phyloP scores from a whole-genome alignment of 2,329 filamentous ascomycete species.

The Hypoxylon sp. region DNA sequence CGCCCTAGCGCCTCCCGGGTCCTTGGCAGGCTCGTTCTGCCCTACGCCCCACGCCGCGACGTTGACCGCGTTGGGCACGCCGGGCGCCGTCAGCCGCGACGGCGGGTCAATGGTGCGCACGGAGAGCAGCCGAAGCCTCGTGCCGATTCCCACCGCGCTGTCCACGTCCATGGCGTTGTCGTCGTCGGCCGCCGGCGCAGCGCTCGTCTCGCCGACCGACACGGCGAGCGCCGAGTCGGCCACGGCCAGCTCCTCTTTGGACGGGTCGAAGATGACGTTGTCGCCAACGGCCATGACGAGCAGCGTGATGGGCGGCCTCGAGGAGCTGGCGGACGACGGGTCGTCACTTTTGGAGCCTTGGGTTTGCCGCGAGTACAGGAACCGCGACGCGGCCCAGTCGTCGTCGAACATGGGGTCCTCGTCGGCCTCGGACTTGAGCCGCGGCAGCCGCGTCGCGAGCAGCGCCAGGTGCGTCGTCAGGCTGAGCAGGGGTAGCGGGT shows the following conservation, averaged over 20 bases:
- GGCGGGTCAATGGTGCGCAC: slow-evolving; percentile 79
- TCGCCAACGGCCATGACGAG: slow-evolving; percentile 86
- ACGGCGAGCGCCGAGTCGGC: slow-evolving; percentile 89
- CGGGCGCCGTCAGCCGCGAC: slow-evolving; percentile 74
- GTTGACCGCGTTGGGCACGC: slow-evolving; percentile 70
- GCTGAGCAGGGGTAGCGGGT: slow-evolving; percentile 90
- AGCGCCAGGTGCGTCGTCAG: slow-evolving; percentile 94
- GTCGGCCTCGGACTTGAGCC: slow-evolving; percentile 85
- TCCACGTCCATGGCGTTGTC: slow-evolving; percentile 46
- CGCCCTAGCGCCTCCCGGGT: slow-evolving; percentile 51
- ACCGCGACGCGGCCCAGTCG: slow-evolving; percentile 87
- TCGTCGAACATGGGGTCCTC: slow-evolving; percentile 98
- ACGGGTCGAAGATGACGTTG: slow-evolving; percentile 94
- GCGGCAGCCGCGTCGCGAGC: slow-evolving; percentile 83
- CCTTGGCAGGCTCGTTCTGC: slow-evolving; percentile 49
- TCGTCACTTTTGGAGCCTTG: too few relatives aligned
- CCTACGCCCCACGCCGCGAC: slow-evolving; percentile 57
- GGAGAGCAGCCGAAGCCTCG: slow-evolving; percentile 67
- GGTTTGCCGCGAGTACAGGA: slow-evolving; percentile 71
- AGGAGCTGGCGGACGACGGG: too few relatives aligned
- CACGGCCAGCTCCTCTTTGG: slow-evolving; percentile 88
- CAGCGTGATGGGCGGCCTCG: slow-evolving; percentile 84
- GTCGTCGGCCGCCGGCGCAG: slow-evolving; percentile 25
- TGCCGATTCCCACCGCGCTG: slow-evolving; percentile 34
- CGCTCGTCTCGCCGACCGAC: slow-evolving; percentile 68